Base-by-base conservation (phyloP, 2,329 filamentous ascomycete genomes). In the Stemphylium vesicarium region DNA sequence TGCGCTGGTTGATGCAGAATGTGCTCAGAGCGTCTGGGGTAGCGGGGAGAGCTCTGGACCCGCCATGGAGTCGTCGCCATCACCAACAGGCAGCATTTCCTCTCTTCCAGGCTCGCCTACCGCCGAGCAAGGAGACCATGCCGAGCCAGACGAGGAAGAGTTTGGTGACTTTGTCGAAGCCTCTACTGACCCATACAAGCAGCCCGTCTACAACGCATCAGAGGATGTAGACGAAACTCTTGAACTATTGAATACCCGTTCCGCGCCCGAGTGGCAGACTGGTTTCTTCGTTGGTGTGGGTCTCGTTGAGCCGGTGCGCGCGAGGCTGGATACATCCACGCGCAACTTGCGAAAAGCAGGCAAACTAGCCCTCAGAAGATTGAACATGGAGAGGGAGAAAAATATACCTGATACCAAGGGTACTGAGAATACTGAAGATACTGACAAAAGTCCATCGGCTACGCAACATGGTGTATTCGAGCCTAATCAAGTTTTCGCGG, bases 101-200 rank as follows among this genome's bases (percentile, higher is more conserved):
- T n/a, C 4, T 33, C 26, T 29, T 29, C n/a, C 4, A 12, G 22
- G 40, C 42, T 24, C 11, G 3, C n/a, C 46, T 39, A 3, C 9
- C 9, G 12, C 31, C 12, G 8, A 44, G 22, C 16, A 38, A 13
- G 11, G 8, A 29, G 8, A 29, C 8, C 7, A 11, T 7, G 43
- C 45, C 13, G 18, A 51, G 9, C 38, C 42, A 10, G 48, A 50
- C 2, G 31, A 60, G 8, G 56, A 58, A 22, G 54, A 56, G 2
- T 56, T 58, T 29, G 52, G 52, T n/a, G 50, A 56, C 16, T 55
- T 58, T 35, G 44, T 53, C 29, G 33, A 29, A 8, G 42, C 42
- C 37, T 48, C 45, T 5, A 26, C 32, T 35, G 52, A 47, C 16
- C 39, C 35, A 12, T 43, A 47, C 29, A 39, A 45, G 16, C 49